Percentiles rank a stretch among this genome's conserved stretches.
Conservation (phyloP, 768 basidiomycete genomes). For the Tephrocybe rancida region DNA sequence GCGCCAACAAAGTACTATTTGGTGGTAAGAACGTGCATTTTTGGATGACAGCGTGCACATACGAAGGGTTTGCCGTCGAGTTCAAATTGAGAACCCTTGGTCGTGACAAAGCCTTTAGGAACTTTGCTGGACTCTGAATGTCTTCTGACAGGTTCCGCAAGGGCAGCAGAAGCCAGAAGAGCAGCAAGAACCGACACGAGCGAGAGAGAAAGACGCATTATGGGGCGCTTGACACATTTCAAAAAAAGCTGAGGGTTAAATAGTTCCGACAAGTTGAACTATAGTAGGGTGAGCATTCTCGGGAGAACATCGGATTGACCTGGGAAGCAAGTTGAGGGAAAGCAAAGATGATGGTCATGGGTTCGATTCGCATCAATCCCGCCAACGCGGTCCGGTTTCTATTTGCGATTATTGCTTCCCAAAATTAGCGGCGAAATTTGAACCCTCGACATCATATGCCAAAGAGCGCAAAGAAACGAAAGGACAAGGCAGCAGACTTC, state of each 20-base stretch:
- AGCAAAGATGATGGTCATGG: not conserved
- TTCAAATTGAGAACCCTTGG: slow-evolving; percentile 39
- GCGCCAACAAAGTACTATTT: slow-evolving; percentile 50
- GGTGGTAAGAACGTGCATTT: slow-evolving; percentile 13
- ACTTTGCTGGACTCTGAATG: not conserved
- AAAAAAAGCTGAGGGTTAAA: not conserved
- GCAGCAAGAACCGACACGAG: slow-evolving; percentile 6
- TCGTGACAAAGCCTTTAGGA: slow-evolving; percentile 46
- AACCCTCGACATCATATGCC: slow-evolving; percentile 4
- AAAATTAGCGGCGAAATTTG: not conserved
- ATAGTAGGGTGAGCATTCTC: slow-evolving; percentile 13
- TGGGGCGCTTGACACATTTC: not conserved
- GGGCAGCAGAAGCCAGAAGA: slow-evolving; percentile 8
- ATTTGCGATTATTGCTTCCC: not conserved
- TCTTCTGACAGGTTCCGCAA: slow-evolving; percentile 1
- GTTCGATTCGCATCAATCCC: not conserved
- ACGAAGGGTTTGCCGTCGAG: slow-evolving; percentile 57
- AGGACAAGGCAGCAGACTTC: slow-evolving; percentile 88
- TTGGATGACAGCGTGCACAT: slow-evolving; percentile 15
- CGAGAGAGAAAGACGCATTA: slow-evolving; percentile 11
- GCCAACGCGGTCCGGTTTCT: too few relatives aligned
- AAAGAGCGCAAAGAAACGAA: slow-evolving; percentile 80
- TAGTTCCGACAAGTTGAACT: not conserved
- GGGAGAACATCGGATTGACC: slow-evolving; percentile 23
- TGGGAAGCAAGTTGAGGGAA: not conserved